phyloP scores from a whole-genome alignment of 2,329 filamentous ascomycete species.

The Raffaelea ambrosiae region DNA sequence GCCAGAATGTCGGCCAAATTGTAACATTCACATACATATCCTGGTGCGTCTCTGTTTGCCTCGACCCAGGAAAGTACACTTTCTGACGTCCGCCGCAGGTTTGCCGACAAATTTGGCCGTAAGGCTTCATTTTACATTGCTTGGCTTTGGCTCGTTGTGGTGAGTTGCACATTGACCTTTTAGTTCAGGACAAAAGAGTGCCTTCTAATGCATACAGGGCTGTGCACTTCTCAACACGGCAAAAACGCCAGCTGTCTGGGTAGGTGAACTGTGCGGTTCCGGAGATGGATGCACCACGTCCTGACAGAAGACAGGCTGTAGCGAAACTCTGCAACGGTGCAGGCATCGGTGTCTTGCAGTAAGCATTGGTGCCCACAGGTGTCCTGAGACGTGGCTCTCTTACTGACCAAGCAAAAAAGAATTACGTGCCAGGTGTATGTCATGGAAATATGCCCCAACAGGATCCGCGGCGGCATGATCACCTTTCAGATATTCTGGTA shows the following conservation, averaged over 20 bases:
- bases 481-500: conserved; percentile 7
- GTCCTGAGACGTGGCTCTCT: too few relatives aligned
- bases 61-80: not conserved
- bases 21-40: conserved; percentile 8
- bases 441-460: conserved; percentile 10
- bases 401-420: too few relatives aligned
- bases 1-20: conserved; percentile 8
- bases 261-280: not conserved
- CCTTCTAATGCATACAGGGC: not conserved
- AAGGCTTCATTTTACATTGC: conserved; percentile 9
- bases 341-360: conserved; percentile 7
- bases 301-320: not conserved
- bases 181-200: too few relatives aligned
- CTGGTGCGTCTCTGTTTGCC: not conserved
- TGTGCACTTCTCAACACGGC: conserved; percentile 8
- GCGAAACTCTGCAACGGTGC: conserved; percentile 9
- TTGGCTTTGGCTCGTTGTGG: conserved; percentile 7
- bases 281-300: too few relatives aligned
- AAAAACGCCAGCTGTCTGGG: conserved; percentile 6
- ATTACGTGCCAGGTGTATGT: conserved; percentile 9
- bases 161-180: too few relatives aligned
- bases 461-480: conserved; percentile 9
- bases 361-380: not conserved
- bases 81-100: conserved; percentile 1
- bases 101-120: conserved; percentile 7